phyloP scores from a whole-genome alignment of 345 rosid genomes.

The Luvunga scandens region DNA sequence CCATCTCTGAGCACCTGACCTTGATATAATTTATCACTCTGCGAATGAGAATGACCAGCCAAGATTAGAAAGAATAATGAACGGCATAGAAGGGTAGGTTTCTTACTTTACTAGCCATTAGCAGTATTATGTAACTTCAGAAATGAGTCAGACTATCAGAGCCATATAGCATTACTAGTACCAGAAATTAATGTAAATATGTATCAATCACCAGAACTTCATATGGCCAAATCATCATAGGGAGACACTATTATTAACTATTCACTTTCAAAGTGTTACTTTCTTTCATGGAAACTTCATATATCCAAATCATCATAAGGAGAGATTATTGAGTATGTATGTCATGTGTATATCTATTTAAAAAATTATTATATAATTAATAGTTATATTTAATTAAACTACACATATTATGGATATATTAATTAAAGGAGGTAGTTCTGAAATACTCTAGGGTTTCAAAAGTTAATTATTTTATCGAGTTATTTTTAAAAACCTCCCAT shows the following conservation, averaged over 20 bases:
- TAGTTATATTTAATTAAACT: too few species aligned
- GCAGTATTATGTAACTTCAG: background rate
- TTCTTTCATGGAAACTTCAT: background rate
- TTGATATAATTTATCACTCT: background rate
- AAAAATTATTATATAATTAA: too few species aligned
- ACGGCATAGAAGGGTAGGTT: background rate
- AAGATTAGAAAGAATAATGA: background rate
- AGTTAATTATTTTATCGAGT: too few species aligned
- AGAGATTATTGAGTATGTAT: too few species aligned
- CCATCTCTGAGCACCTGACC: conserved; percentile 3
- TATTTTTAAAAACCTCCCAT: too few species aligned
- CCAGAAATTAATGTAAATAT: too few species aligned
- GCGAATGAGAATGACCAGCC: background rate
- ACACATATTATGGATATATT: too few species aligned
- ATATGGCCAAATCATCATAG: too few species aligned
- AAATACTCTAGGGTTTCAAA: too few species aligned
- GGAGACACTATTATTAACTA: fast-evolving
- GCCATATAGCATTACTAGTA: too few species aligned
- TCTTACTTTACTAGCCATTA: background rate
- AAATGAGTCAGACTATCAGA: background rate
- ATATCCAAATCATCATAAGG: background rate
- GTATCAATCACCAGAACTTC: background rate
- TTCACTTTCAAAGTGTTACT: background rate
- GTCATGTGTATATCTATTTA: too few species aligned
- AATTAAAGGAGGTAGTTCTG: too few species aligned